Evolutionary conservation across 495 filamentous ascomycete species (phyloP).

Genomic region (Xylaria longipes): DNA sequence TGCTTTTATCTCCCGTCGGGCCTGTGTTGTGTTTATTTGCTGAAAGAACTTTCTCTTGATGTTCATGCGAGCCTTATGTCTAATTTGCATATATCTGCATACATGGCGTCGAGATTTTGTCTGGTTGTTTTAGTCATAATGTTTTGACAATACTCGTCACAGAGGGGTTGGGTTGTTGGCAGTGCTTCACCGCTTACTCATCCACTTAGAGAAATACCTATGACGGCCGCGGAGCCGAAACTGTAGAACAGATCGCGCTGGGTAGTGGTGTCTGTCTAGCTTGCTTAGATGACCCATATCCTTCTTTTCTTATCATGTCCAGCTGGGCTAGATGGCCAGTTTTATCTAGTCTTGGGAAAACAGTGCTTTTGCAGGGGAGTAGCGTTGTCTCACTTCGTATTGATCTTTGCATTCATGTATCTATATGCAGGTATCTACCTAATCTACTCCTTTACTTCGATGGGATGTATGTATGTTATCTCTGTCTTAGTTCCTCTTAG

Average conservation of each 20-base stretch:
- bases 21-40: background rate
- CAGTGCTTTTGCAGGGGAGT: no score
- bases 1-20: background rate
- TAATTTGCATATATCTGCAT: background rate
- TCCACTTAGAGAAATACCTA: background rate
- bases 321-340: no score
- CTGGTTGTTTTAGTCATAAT: background rate
- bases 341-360: no score
- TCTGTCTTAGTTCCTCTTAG: background rate
- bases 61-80: background rate
- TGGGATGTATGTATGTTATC: background rate
- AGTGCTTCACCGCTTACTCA: background rate
- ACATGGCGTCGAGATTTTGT: background rate
- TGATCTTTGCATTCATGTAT: background rate
- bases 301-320: no score
- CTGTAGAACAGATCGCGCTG: no score
- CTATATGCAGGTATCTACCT: background rate
- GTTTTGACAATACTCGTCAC: background rate
- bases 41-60: background rate
- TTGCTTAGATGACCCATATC: no score
- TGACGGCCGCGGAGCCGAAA: no score
- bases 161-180: background rate
- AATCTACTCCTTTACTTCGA: background rate
- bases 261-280: no score
- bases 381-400: background rate